Base-by-base conservation (phyloP, 2,329 filamentous ascomycete genomes). In the Rutstroemia sp. region DNA sequence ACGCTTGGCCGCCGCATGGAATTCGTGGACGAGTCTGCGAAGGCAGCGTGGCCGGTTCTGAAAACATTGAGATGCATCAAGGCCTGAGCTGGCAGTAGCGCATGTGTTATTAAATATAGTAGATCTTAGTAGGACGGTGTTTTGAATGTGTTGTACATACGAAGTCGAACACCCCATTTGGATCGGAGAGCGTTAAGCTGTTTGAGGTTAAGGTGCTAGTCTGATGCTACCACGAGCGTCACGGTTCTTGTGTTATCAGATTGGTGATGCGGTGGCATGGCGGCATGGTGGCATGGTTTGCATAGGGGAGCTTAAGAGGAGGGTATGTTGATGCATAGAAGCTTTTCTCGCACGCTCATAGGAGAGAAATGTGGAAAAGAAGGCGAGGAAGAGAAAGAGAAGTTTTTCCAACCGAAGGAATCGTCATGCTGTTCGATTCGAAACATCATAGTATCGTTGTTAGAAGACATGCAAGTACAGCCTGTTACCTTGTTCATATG, bases 81-180 rank as follows among this genome's bases (percentile, higher is more conserved):
- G 53, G 53, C 53, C 46, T 44, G 38, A 57, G 54, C 39, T 55
- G 56, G 49, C 42, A 47, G 56, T 41, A 52, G 46, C 25, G 42
- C 46, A 50, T 37, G 25, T 50, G 47, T 37, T 25, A 39, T 50
- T 51, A 44, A 53, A 49, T 47, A 47, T 53, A 54, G 57, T 63
- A 61, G 60, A 50, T 59, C 53, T 37, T 53, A 54, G 57, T 63
- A 61, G 60, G 53, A 60, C 53, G 37, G 34, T 60, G 61, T 62
- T 62, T 64, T 60, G 59, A 45, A 58, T 62, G 61, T 49, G 61
- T 54, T 63, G 62, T 57, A 55, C 53, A 55, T 39, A 55, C 25
- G 25, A 27, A 27, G 25, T 27, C 5, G 50, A 34, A 50, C 54
- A 38, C 51, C 45, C 34, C 44, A 57, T 55, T 21, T 37, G 27